phyloP scores from a whole-genome alignment of 768 basidiomycete genomes.

The Lactarius vividus region DNA sequence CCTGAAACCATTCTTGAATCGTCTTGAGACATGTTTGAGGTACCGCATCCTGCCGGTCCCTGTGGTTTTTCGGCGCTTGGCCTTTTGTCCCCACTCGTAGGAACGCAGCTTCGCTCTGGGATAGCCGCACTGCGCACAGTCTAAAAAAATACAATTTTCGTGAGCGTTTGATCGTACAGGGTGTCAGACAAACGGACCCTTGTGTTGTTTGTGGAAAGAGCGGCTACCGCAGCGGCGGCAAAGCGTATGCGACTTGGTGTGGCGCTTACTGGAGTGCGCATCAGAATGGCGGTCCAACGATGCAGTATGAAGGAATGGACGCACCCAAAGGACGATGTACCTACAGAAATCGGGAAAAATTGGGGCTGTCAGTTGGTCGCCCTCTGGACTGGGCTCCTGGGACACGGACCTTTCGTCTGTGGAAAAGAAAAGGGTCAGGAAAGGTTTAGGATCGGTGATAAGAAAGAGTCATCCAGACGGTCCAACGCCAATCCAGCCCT shows the following conservation, averaged over 20 bases:
- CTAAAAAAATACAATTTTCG: slow-evolving; percentile 39
- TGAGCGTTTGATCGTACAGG: background rate
- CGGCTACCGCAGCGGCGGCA: slow-evolving; percentile 97
- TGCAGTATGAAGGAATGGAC: slow-evolving; percentile 35
- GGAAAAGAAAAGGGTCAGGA: slow-evolving; percentile 29
- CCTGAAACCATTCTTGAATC: slow-evolving; percentile 99
- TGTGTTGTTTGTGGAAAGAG: slow-evolving; percentile 98
- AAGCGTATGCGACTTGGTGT: slow-evolving; percentile 95
- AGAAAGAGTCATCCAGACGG: slow-evolving; percentile 37
- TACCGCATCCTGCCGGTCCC: slow-evolving; percentile 95
- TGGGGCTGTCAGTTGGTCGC: slow-evolving; percentile 25
- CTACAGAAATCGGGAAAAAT: slow-evolving; percentile 40
- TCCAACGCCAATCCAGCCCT: slow-evolving; percentile 36
- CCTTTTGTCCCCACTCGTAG: slow-evolving; percentile 98
- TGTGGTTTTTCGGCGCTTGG: slow-evolving; percentile 99
- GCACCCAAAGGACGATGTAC: slow-evolving; percentile 95
- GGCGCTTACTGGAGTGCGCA: slow-evolving; percentile 71
- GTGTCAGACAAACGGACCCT: slow-evolving; percentile 56
- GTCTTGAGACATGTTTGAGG: slow-evolving; percentile 88
- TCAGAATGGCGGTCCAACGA: slow-evolving; percentile 1
- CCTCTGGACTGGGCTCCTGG: slow-evolving; percentile 12
- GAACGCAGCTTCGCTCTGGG: slow-evolving; percentile 93
- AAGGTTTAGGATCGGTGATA: slow-evolving; percentile 20
- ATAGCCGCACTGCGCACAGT: slow-evolving; percentile 95
- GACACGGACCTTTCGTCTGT: slow-evolving; percentile 76